Base-by-base conservation (phyloP, 179 eudicot genomes). In the Nepenthes alata region DNA sequence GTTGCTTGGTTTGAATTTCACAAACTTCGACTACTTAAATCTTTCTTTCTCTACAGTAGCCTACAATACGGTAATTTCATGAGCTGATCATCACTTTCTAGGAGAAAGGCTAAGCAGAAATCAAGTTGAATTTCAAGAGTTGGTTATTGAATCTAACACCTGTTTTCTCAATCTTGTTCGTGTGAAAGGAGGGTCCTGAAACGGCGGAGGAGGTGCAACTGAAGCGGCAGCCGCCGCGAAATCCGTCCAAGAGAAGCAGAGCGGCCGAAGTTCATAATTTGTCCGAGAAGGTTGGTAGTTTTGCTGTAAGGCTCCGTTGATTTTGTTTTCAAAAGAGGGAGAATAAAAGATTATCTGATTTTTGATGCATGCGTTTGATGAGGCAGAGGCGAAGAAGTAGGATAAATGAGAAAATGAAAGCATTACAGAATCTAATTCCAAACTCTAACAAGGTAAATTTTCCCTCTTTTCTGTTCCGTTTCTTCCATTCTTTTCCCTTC, bases 361-460 rank as follows among this genome's bases (percentile, higher is more conserved):
- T 55, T 25, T 55, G 58, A 25, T 55, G 38, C 37, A 25, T 35
- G 7, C 39, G 38, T 25, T 34, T 34, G 39, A 35, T 6, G 11
- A 1, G 54, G 48, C 89, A 91, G 98, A 89, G 96, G 74, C 78
- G 98, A 70, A 89, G 96, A 63, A 82, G 91, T 57, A 74, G 89
- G 70, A 89, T 91, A 5, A 91, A 89, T 69, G 98, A 91, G 83
- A 91, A 91, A 65, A 81, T 91, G 95, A 86, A 81, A 67, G 91
- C 96, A 44, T 77, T 91, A 72, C 98, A 91, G 72, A 83, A 81
- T 57, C 79, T 91, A 12, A 86, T 91, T 47, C 98, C 98, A 15
- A 89, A 91, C 63, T 89, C 88, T 11, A 89, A 83, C 81, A 91
- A 91, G 95, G 98, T 86, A 47, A 38, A 3, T 48, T 11, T 15